phyloP scores from a whole-genome alignment of 2,329 filamentous ascomycete species.

The Monosporascus cannonballus region DNA sequence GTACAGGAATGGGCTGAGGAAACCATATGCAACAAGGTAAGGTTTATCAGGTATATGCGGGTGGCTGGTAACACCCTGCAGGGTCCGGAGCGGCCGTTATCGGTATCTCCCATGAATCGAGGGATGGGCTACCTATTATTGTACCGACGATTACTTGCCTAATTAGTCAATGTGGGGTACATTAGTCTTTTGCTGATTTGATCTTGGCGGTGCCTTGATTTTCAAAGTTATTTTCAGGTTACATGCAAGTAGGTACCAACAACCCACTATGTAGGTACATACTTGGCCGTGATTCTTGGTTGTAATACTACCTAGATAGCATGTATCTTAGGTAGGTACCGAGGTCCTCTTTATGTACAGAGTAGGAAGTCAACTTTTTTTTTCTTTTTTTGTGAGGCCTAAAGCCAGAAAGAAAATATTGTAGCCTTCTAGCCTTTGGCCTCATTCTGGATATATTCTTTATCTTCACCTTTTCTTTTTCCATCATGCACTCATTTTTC shows the following conservation, averaged over 20 bases:
- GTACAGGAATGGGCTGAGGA: too few species aligned
- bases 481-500: not conserved
- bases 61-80: too few species aligned
- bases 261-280: not conserved
- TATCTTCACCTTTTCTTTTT: not conserved
- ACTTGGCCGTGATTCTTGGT: not conserved
- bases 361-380: not conserved
- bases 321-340: too few species aligned
- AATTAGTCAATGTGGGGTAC: not conserved
- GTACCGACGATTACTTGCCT: not conserved
- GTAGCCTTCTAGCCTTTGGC: not conserved
- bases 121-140: not conserved
- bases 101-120: too few species aligned
- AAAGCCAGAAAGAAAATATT: not conserved
- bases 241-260: not conserved
- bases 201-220: not conserved
- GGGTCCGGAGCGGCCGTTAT: not conserved
- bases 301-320: not conserved
- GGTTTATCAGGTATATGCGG: too few species aligned
- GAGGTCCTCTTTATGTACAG: too few species aligned
- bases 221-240: not conserved
- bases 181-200: not conserved
- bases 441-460: not conserved
- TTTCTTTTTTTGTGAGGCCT: conserved; percentile 1
- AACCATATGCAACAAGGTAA: too few species aligned